These are phyloP conservation scores for Lasiodiplodia theobromae DNA, from an alignment of 2,329 filamentous ascomycete genomes.

Conservation along the genomic window DNA sequence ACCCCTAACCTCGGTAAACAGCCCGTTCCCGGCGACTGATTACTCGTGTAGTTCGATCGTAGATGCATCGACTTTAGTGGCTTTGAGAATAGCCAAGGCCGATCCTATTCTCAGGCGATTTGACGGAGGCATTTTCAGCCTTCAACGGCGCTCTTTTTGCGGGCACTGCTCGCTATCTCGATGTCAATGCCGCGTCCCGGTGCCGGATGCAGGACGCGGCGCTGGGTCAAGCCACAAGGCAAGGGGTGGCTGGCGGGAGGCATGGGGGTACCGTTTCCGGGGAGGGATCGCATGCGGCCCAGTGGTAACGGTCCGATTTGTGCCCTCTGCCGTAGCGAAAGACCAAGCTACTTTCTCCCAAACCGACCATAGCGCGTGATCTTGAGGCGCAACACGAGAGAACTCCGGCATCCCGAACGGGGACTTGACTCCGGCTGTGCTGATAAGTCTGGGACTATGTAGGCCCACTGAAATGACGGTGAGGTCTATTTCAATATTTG, in stretches of 20 bases:
- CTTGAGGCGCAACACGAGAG: not conserved
- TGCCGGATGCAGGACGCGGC: no score
- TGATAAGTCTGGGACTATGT: not conserved
- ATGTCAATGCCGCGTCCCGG: no score
- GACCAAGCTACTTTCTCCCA: slow-evolving; percentile 12
- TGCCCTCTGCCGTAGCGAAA: not conserved
- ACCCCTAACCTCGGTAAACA: slow-evolving; percentile 1
- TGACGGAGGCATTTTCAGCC: not conserved
- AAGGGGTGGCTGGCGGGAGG: slow-evolving; percentile 2
- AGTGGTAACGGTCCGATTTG: slow-evolving; percentile 18
- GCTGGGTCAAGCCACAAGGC: not conserved
- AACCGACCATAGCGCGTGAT: slow-evolving; percentile 12
- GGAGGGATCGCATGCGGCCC: slow-evolving; percentile 3
- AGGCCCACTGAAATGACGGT: not conserved
- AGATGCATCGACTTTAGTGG: not conserved
- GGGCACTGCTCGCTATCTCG: no score
- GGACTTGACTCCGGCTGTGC: slow-evolving; percentile 1
- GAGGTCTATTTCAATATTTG: not conserved
- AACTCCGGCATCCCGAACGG: not conserved
- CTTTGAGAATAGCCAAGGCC: not conserved
- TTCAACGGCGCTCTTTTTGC: no score
- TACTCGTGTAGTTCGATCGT: not conserved
- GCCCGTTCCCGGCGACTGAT: not conserved
- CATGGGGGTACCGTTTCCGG: slow-evolving; percentile 8
- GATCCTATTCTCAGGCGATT: not conserved